phyloP scores from a whole-genome alignment of 2,329 filamentous ascomycete species.

The Penicillium brasilianum region DNA sequence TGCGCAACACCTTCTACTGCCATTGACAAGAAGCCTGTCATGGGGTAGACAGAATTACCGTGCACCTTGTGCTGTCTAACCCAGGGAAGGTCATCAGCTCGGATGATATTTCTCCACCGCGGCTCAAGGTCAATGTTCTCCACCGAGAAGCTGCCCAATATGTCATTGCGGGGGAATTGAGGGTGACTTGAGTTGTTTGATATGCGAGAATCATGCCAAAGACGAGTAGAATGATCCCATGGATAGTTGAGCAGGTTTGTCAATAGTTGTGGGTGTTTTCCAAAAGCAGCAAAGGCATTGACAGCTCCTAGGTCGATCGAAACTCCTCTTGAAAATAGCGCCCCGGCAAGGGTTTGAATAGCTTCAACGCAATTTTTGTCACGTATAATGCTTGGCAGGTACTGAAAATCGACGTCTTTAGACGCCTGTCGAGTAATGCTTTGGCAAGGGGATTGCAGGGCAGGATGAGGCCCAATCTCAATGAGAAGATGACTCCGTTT shows the following conservation, averaged over 20 bases:
- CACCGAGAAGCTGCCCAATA: slow-evolving; percentile 25
- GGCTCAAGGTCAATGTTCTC: slow-evolving; percentile 31
- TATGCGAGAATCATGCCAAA: slow-evolving; percentile 28
- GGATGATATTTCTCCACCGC: slow-evolving; percentile 31
- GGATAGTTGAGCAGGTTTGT: slow-evolving; percentile 31
- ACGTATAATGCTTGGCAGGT: slow-evolving; percentile 26
- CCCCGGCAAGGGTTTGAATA: slow-evolving; percentile 24
- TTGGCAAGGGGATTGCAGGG: slow-evolving; percentile 25
- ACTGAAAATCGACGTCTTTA: slow-evolving; percentile 20
- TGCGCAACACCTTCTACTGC: slow-evolving; percentile 32
- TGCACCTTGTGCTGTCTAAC: slow-evolving; percentile 30
- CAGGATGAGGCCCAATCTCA: slow-evolving; percentile 31
- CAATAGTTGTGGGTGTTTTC: slow-evolving; percentile 13
- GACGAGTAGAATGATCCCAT: slow-evolving; percentile 30
- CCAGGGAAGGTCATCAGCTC: slow-evolving; percentile 32
- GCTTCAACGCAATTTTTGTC: slow-evolving; percentile 24
- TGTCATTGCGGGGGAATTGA: slow-evolving; percentile 25
- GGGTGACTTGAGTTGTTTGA: slow-evolving; percentile 23
- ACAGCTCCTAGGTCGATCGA: background rate
- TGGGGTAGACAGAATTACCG: slow-evolving; percentile 29
- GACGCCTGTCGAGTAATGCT: slow-evolving; percentile 21
- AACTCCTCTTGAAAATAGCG: slow-evolving; percentile 16
- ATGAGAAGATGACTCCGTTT: slow-evolving; percentile 22
- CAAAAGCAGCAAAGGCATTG: slow-evolving; percentile 1
- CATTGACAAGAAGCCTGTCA: slow-evolving; percentile 33